phyloP scores from a whole-genome alignment of 2,329 filamentous ascomycete species.

The Fusarium sp. region DNA sequence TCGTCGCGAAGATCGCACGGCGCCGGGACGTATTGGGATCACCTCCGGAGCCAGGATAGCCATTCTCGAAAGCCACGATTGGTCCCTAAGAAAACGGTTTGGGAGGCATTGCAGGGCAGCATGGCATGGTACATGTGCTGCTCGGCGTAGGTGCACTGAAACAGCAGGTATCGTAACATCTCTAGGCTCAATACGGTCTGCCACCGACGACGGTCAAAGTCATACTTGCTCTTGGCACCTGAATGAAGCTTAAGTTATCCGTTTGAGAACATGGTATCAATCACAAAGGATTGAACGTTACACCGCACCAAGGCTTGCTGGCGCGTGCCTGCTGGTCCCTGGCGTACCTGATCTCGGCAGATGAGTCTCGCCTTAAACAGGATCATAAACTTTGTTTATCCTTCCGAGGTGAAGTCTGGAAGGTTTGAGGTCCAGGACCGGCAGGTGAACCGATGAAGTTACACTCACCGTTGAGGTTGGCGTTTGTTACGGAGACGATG shows the following conservation, averaged over 20 bases:
- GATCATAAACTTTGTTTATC: constrained; percentile 13
- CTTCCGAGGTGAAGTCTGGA: constrained; percentile 2
- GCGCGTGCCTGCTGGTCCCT: constrained; percentile 28
- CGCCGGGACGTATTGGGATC: constrained; percentile 41
- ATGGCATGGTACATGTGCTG: constrained; percentile 17
- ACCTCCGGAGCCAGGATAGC: constrained; percentile 33
- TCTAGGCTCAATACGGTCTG: constrained; percentile 26
- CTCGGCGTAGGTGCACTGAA: constrained; percentile 25
- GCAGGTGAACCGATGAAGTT: constrained; percentile 15
- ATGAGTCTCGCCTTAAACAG: constrained; percentile 14
- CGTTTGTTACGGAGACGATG: constrained; percentile 30
- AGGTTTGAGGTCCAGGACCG: constrained; percentile 4
- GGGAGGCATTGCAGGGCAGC: constrained; percentile 14
- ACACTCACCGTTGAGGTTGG: constrained; percentile 30
- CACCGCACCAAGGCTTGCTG: constrained; percentile 28
- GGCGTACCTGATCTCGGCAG: constrained; percentile 34
- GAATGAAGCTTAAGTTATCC: constrained; percentile 26
- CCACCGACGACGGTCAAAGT: constrained; percentile 30
- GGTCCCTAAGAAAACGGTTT: constrained; percentile 27
- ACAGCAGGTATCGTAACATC: constrained; percentile 33
- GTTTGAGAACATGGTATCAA: constrained; percentile 10
- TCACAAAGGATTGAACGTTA: constrained; percentile 4
- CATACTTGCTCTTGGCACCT: constrained; percentile 29
- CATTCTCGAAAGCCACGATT: constrained; percentile 29
- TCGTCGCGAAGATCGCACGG: constrained; percentile 42